Percentiles rank a stretch among this genome's conserved stretches.
Conservation (phyloP, 1,284 basidiomycete species). For the Leccinum variabile region DNA sequence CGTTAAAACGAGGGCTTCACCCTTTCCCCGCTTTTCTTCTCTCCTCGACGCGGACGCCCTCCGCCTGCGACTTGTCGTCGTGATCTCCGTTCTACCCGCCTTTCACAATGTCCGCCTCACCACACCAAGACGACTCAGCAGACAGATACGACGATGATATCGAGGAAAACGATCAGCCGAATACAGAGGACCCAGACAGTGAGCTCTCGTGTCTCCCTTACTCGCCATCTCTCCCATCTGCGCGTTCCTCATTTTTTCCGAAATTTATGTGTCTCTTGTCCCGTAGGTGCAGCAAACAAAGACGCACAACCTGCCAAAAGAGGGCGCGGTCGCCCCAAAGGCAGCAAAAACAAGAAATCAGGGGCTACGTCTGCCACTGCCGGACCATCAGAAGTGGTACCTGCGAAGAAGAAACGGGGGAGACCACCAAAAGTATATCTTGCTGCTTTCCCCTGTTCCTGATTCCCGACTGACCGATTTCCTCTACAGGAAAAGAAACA, state of each 20-base stretch:
- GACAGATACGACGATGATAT: constrained; percentile 47
- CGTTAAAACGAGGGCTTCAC: constrained; percentile 70
- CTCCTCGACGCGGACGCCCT: constrained; percentile 38
- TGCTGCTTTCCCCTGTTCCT: constrained; percentile 25
- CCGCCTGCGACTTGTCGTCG: constrained; percentile 23
- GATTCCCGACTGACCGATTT: constrained; percentile 29
- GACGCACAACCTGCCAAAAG: constrained; percentile 53
- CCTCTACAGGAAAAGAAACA: constrained; percentile 53
- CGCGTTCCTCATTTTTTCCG: constrained; percentile 15
- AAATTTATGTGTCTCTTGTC: constrained; percentile 18
- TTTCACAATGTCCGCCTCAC: constrained; percentile 46
- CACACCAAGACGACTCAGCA: constrained; percentile 39
- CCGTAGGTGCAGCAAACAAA: constrained; percentile 26
- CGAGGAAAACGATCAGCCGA: constrained; percentile 40
- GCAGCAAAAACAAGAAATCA: constrained; percentile 79
- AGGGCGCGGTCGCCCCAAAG: constrained; percentile 75
- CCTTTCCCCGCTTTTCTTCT: constrained; percentile 61
- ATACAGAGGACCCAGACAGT: constrained; percentile 38
- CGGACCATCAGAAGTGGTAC: constrained; percentile 38
- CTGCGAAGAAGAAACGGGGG: constrained; percentile 61
- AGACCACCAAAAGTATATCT: constrained; percentile 70
- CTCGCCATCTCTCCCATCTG: constrained; percentile 7
- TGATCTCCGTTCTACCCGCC: constrained; percentile 24
- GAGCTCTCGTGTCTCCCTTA: constrained; percentile 20
- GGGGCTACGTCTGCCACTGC: constrained; percentile 40